Conservation (phyloP, 176 grass and related monocot genomes). For the Oryza australiensis region DNA sequence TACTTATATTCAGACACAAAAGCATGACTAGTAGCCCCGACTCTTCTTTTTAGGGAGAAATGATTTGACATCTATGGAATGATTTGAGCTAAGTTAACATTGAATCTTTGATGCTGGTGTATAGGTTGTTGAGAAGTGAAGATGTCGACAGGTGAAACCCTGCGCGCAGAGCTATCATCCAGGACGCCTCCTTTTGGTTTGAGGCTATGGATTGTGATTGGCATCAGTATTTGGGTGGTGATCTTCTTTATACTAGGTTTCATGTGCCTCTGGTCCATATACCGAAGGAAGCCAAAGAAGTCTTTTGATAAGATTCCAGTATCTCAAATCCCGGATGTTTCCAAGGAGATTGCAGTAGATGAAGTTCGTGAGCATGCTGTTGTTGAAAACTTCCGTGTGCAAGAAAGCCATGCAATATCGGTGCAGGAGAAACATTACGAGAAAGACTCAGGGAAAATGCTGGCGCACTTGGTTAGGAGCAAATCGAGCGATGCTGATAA, state of each 20-base stretch:
- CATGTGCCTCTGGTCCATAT: constrained; percentile 55
- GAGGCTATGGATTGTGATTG: not conserved
- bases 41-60: not conserved
- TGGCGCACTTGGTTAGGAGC: not conserved
- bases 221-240: constrained; percentile 28
- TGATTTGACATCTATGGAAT: not conserved
- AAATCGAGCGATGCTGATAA: not conserved
- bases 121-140: not conserved
- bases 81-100: not conserved
- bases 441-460: not conserved
- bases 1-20: not conserved
- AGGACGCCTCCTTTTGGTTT: not conserved
- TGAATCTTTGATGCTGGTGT: not conserved
- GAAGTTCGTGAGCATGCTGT: constrained; percentile 41
- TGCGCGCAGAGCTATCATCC: not conserved
- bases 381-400: constrained; percentile 35
- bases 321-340: constrained; percentile 61
- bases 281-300: constrained; percentile 43
- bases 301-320: constrained; percentile 47
- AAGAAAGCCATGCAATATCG: constrained; percentile 35
- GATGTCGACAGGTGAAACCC: not conserved
- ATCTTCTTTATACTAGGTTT: constrained; percentile 57
- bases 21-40: not conserved
- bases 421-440: not conserved
- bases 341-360: constrained; percentile 66